These are phyloP conservation scores for Fusarium sterilihyphosum DNA, from an alignment of 2,329 filamentous ascomycete species.

Conservation along the genomic window DNA sequence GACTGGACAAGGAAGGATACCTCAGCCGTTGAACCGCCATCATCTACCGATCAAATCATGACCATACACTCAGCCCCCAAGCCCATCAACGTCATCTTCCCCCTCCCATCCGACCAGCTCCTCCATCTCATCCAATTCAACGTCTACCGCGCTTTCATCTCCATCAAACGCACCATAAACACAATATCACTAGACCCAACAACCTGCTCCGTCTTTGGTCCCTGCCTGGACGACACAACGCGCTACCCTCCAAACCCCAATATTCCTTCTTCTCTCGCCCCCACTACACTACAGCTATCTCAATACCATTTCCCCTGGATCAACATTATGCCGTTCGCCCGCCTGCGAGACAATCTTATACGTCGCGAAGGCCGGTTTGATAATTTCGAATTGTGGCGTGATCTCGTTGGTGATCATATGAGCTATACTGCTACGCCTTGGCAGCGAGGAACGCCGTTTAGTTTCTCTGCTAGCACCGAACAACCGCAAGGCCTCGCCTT, in stretches of 20 bases:
- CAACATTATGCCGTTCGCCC: background rate
- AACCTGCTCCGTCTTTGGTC: background rate
- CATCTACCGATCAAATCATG: too few species aligned
- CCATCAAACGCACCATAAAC: background rate
- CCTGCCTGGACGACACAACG: background rate
- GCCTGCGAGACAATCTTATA: background rate
- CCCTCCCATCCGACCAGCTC: background rate
- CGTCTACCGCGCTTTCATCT: background rate
- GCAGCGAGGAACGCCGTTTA: background rate
- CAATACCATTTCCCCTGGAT: slow-evolving; percentile 1
- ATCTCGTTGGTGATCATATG: background rate
- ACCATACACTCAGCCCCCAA: fast-evolving
- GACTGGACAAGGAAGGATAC: fast-evolving
- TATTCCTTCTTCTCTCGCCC: background rate
- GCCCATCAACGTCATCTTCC: background rate
- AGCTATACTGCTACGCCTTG: background rate
- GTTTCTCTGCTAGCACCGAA: background rate
- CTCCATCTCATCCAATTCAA: background rate
- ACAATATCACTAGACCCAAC: background rate
- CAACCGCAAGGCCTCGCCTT: fast-evolving
- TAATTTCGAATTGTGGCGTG: background rate
- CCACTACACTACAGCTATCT: background rate
- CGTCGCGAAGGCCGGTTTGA: background rate
- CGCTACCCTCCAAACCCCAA: background rate
- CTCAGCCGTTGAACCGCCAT: fast-evolving